These are phyloP conservation scores for Penicillium sclerotiorum DNA, from an alignment of 2,329 filamentous ascomycete species.

Conservation along the genomic window DNA sequence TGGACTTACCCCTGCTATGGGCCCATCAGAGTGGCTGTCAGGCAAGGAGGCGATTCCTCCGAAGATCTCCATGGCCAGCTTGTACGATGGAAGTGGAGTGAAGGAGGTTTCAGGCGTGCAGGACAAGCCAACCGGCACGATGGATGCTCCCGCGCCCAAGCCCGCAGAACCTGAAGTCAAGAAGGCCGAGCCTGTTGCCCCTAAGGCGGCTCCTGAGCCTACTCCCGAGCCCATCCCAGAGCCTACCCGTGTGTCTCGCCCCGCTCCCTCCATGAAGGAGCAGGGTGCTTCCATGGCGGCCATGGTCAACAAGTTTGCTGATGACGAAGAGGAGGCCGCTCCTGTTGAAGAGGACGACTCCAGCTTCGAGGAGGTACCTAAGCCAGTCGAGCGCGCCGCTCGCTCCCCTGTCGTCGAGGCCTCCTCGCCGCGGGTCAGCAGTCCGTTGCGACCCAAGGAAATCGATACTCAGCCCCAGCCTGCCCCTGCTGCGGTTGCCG, in stretches of 20 bases:
- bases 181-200: conserved; percentile 37
- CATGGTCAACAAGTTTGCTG: conserved; percentile 84
- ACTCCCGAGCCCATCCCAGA: conserved; percentile 38
- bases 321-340: conserved; percentile 65
- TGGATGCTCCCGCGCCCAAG: conserved; percentile 51
- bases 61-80: conserved; percentile 90
- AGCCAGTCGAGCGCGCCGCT: conserved; percentile 68
- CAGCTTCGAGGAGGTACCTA: conserved; percentile 83
- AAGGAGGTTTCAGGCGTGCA: conserved; percentile 66
- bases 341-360: conserved; percentile 67
- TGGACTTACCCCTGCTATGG: conserved; percentile 78
- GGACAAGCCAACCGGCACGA: conserved; percentile 37
- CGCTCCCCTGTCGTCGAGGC: conserved; percentile 27
- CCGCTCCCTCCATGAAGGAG: conserved; percentile 73
- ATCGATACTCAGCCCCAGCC: conserved; percentile 26
- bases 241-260: conserved; percentile 44
- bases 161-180: conserved; percentile 50
- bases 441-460: conserved; percentile 35
- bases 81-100: conserved; percentile 82
- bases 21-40: conserved; percentile 77
- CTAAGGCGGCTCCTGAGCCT: conserved; percentile 30
- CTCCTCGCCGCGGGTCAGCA: conserved; percentile 33
- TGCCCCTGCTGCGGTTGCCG: not conserved
- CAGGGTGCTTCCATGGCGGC: conserved; percentile 85
- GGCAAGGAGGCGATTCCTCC: conserved; percentile 83